Conservation (phyloP, 2,329 filamentous ascomycete species). For the Arachnopeziza araneosa region DNA sequence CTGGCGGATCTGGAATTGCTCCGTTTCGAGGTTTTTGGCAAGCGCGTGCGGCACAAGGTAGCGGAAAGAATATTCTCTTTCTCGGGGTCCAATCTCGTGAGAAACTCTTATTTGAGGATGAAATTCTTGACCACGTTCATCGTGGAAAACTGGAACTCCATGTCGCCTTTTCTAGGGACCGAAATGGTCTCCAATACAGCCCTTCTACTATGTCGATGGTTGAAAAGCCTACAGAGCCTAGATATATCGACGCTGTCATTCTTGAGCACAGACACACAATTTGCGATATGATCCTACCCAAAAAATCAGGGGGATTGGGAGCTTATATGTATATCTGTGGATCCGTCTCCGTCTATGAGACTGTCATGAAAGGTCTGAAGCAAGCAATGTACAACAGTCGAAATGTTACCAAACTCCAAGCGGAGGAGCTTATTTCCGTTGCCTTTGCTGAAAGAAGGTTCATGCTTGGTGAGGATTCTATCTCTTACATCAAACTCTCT, state of each 20-base stretch:
- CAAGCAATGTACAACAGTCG: constrained; percentile 44
- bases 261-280: constrained; percentile 45
- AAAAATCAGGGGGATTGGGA: constrained; percentile 46
- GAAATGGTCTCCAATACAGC: too few relatives aligned
- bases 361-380: constrained; percentile 50
- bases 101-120: constrained; percentile 46
- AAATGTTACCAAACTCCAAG: constrained; percentile 41
- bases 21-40: constrained; percentile 52
- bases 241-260: constrained; percentile 48
- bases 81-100: constrained; percentile 48
- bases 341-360: constrained; percentile 45
- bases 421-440: constrained; percentile 20
- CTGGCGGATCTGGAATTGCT: constrained; percentile 48
- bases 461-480: constrained; percentile 39
- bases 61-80: constrained; percentile 44
- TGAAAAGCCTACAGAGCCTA: constrained; percentile 43
- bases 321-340: constrained; percentile 46
- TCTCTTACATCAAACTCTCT: too few relatives aligned
- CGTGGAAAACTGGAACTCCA: constrained; percentile 47
- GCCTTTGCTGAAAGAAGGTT: constrained; percentile 51
- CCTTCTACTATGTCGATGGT: constrained; percentile 28
- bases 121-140: constrained; percentile 41
- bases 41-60: constrained; percentile 36
- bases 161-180: constrained; percentile 47
- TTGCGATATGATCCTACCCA: constrained; percentile 51